Evolutionary conservation across 202 grass and related monocot species (phyloP), one percentile per base, ranked within the genome.

Genomic region (Alloteropsis angusta): DNA sequence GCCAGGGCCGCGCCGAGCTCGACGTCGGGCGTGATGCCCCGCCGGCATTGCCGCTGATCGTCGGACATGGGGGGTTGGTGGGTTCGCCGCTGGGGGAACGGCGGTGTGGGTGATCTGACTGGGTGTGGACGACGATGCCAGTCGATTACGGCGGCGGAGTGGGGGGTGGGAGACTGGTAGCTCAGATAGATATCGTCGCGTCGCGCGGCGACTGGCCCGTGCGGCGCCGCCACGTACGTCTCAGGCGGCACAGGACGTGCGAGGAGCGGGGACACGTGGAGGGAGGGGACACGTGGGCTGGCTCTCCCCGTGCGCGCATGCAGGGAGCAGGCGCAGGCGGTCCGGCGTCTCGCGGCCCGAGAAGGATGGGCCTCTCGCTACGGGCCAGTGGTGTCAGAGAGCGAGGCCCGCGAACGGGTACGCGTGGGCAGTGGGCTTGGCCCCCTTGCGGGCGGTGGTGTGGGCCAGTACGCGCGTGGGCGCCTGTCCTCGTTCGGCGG

Each of bases 1-100:
- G 87, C 79, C 72, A 82, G 83, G 14, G 91, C 87, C 1, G 85
- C 87, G 66, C 79, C 79, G 21, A 93, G 79, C 82, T 93, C 91
- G 9, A 88, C 42, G 79, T 93, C 85, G 43, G 66, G 68, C 48
- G 66, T 58, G 25, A 76, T 56, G 46, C 78, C 80, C 1, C 67
- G 74, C 32, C 62, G 77, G 75, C 72, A 59, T 63, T 86, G 79
- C 53, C 60, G 60, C 39, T 50, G 49, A 6, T 74, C 45, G 22
- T 76, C 63, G 37, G 81, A 88, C 86, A 84, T 88, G 25, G 16
- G 60, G 18, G 8, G 3, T 30, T 3, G 2, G 28, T 1, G 28
- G 42, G 5, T 14, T 48, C 3, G 45, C 7, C 28, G 28, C 28
- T 30, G 46, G 46, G 18, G 50, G 30, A 26, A 3, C 14, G 41